Conservation (phyloP, 176 grass and related monocot species). For the Leersia perrieri region DNA sequence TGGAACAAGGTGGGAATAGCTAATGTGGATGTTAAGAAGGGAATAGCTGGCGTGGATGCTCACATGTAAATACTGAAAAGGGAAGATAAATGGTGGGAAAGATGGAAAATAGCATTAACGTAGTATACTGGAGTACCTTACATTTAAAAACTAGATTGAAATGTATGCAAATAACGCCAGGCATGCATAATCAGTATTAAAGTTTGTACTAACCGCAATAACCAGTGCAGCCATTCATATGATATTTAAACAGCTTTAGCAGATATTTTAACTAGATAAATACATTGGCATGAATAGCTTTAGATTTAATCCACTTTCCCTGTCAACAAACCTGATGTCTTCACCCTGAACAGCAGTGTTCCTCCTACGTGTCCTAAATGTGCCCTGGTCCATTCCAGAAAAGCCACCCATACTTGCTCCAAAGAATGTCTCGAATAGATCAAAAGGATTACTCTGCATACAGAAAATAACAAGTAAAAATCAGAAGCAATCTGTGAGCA, state of each 20-base stretch:
- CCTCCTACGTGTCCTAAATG: constrained; percentile 78
- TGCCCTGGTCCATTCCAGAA: constrained; percentile 78
- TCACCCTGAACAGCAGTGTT: constrained; percentile 75
- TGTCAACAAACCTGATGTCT: constrained; percentile 81
- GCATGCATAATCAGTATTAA: not conserved
- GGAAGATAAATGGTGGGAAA: not conserved
- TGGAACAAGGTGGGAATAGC: not conserved
- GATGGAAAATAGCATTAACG: not conserved
- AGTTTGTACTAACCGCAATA: not conserved
- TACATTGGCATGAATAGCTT: not conserved
- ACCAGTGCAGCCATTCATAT: not conserved
- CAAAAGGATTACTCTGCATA: constrained; percentile 91
- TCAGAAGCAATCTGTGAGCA: constrained; percentile 8
- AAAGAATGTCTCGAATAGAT: constrained; percentile 97
- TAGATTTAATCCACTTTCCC: too few species aligned
- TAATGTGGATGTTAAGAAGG: not conserved
- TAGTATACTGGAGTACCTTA: not conserved
- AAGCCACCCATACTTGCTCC: constrained; percentile 93
- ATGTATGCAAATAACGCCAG: not conserved
- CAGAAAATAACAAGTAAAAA: constrained; percentile 31
- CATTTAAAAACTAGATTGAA: not conserved
- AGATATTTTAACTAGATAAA: constrained; percentile 17
- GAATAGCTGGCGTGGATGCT: not conserved
- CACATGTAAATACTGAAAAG: not conserved
- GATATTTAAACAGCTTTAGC: not conserved